Conservation (phyloP, 352 stramenopile genomes). For the Phytophthora uliginosa region DNA sequence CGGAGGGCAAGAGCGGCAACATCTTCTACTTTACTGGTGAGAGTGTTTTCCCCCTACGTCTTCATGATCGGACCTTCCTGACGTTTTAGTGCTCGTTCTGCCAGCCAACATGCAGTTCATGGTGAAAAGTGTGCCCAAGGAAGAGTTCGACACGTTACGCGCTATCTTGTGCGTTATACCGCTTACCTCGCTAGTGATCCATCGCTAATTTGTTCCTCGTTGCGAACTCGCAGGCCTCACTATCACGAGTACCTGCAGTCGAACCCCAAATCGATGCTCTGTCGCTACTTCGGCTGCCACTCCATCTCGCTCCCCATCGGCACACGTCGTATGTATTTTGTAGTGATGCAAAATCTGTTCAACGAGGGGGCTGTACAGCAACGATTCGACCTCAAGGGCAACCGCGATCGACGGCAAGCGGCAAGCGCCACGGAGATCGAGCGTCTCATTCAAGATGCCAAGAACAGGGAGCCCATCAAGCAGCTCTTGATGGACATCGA, state of each 20-base stretch:
- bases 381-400: slow-evolving; percentile 87
- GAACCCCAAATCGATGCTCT: slow-evolving; percentile 81
- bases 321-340: slow-evolving; percentile 89
- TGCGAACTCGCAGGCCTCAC: slow-evolving; percentile 52
- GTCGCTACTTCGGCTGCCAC: slow-evolving; percentile 87
- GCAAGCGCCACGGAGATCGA: slow-evolving; percentile 72
- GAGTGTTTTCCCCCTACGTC: background rate
- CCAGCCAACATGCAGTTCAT: slow-evolving; percentile 89
- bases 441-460: slow-evolving; percentile 71
- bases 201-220: slow-evolving; percentile 1
- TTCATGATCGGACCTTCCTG: background rate
- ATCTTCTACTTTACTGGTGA: slow-evolving; percentile 89
- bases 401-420: slow-evolving; percentile 78
- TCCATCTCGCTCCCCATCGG: slow-evolving; percentile 88
- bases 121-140: slow-evolving; percentile 90
- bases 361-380: slow-evolving; percentile 83
- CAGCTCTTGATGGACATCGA: slow-evolving; percentile 92
- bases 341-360: slow-evolving; percentile 92
- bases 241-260: slow-evolving; percentile 86
- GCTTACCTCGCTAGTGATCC: background rate
- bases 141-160: slow-evolving; percentile 85
- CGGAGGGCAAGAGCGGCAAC: slow-evolving; percentile 88
- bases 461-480: slow-evolving; percentile 62
- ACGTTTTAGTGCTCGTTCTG: background rate
- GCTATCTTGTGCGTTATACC: slow-evolving; percentile 69